A percentile compares a stretch with the other conserved stretches of the same genome.
phyloP scores from a whole-genome alignment of 1,284 basidiomycete genomes.

The Takashimella tepidaria region DNA sequence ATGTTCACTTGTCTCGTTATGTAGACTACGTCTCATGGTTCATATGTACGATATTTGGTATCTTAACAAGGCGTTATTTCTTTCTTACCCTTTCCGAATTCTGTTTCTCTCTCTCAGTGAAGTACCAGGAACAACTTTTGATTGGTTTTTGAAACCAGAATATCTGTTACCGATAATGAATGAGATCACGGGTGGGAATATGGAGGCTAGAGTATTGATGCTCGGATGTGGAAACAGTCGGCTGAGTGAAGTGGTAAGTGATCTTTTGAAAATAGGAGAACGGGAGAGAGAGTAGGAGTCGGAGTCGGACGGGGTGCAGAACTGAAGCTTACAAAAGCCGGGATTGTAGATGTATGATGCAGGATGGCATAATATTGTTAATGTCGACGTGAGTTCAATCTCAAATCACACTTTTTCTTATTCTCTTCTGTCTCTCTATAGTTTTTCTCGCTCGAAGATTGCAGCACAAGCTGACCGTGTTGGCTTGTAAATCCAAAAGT shows the following conservation, averaged over 20 bases:
- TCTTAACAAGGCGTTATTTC: too few species aligned
- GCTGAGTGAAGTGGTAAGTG: constrained; percentile 49
- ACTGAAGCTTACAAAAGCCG: too few species aligned
- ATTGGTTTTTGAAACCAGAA: constrained; percentile 54
- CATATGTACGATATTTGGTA: too few species aligned
- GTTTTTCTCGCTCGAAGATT: too few species aligned
- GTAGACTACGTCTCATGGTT: too few species aligned
- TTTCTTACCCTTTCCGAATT: too few species aligned
- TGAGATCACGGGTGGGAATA: constrained; percentile 46
- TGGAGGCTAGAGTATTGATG: constrained; percentile 67
- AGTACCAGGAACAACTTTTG: constrained; percentile 62
- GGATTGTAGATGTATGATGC: constrained; percentile 89
- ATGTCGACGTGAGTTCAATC: constrained; percentile 63
- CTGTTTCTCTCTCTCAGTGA: too few species aligned
- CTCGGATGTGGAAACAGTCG: constrained; percentile 87
- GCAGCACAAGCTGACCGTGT: background rate
- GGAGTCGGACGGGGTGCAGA: too few species aligned
- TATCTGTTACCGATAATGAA: constrained; percentile 44
- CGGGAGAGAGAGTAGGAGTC: too few species aligned
- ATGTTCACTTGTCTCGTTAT: too few species aligned
- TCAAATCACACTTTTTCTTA: background rate
- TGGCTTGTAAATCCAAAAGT: too few species aligned
- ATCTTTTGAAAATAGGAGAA: background rate
- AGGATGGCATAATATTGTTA: constrained; percentile 77
- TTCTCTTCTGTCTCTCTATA: background rate